Evolutionary conservation across 148 eudicot species (phyloP).

Genomic region (Cornus controversa): DNA sequence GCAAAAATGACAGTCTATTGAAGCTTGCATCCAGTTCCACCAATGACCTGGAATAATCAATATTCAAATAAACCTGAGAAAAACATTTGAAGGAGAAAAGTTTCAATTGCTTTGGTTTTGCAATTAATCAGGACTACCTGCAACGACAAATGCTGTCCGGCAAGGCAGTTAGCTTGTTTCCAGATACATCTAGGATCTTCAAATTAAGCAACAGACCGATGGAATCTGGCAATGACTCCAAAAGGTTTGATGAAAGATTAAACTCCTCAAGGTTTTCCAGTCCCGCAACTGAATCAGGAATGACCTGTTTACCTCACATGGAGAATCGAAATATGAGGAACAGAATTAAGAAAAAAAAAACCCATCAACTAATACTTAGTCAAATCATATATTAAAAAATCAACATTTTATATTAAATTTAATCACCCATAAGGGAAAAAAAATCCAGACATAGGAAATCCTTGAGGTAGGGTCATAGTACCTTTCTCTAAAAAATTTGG

Average conservation of each 20-base stretch:
- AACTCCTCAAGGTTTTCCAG: slow-evolving; percentile 82
- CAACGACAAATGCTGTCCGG: slow-evolving; percentile 87
- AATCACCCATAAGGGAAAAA: not conserved
- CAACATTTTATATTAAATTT: too few species aligned
- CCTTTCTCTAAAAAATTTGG: not conserved
- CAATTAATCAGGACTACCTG: slow-evolving; percentile 47
- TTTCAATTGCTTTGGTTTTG: not conserved
- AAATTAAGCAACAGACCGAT: slow-evolving; percentile 71
- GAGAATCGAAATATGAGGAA: slow-evolving; percentile 6
- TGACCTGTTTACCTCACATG: slow-evolving; percentile 41
- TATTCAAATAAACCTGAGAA: not conserved
- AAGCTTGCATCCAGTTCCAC: slow-evolving; percentile 85
- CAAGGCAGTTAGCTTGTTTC: slow-evolving; percentile 79
- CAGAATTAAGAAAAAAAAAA: too few species aligned
- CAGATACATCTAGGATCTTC: slow-evolving; percentile 73
- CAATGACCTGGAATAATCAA: slow-evolving; percentile 56
- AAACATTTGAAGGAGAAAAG: not conserved
- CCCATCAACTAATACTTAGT: too few species aligned
- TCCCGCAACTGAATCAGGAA: slow-evolving; percentile 92
- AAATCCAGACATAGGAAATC: not conserved
- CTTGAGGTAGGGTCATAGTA: not conserved
- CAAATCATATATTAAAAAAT: too few species aligned
- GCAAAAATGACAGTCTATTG: slow-evolving; percentile 74
- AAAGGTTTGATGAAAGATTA: slow-evolving; percentile 66
- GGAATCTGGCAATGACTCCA: slow-evolving; percentile 84